Percentiles rank a stretch among this genome's conserved stretches.
Conservation (phyloP, 2,329 filamentous ascomycete genomes). For the Fusarium graminum region DNA sequence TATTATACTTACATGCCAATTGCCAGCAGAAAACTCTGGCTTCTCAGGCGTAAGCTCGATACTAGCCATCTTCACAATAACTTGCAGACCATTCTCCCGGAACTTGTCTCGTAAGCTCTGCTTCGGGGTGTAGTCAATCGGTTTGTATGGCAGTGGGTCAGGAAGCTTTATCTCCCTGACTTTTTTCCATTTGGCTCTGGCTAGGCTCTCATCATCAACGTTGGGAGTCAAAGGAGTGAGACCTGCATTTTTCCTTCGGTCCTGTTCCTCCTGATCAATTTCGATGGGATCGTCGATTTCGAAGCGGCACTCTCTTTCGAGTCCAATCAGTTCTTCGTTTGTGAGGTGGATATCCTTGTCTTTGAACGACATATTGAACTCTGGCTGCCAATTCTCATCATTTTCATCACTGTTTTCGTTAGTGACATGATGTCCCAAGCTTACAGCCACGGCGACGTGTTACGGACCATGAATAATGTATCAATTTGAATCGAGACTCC, state of each 20-base stretch:
- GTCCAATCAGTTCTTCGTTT: not conserved
- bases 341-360: slow-evolving; percentile 2
- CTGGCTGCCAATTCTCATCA: not conserved
- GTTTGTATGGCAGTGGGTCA: no score
- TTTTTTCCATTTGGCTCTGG: not conserved
- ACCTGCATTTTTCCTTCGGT: not conserved
- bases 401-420: not conserved
- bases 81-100: no score
- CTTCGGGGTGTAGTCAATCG: no score
- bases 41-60: no score
- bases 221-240: slow-evolving; percentile 12
- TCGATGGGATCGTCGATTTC: not conserved
- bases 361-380: not conserved
- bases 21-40: no score
- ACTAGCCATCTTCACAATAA: no score
- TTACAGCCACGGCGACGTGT: not conserved
- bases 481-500: no score
- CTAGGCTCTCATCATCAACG: slow-evolving; percentile 5
- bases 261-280: not conserved
- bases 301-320: not conserved
- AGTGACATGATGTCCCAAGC: not conserved
- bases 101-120: no score
- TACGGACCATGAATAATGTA: no score
- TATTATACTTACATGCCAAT: no score
- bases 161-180: no score